A percentile compares a stretch with the other conserved stretches of the same genome.
Conservation (phyloP, 805 yeast species). For the Starmerella sp. region DNA sequence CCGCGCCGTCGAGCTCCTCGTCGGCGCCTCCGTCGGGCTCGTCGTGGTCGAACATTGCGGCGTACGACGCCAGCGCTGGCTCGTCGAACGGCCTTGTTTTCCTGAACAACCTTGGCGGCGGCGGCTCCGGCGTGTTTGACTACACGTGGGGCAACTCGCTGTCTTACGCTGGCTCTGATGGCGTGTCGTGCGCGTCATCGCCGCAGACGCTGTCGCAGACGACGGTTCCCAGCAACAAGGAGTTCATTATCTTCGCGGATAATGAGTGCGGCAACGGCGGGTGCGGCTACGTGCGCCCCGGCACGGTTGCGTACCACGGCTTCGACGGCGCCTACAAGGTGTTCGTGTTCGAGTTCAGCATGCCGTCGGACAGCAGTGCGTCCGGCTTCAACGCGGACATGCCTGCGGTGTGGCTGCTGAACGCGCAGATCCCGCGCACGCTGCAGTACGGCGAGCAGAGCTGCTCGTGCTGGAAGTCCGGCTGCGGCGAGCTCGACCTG, state of each 20-base stretch:
- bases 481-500: slow-evolving; percentile 96
- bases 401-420: slow-evolving; percentile 97
- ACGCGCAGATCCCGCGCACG: slow-evolving; percentile 94
- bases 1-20: slow-evolving; percentile 14
- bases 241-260: slow-evolving; percentile 68
- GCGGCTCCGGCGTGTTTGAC: slow-evolving; percentile 83
- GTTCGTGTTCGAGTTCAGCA: slow-evolving; percentile 83
- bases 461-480: slow-evolving; percentile 94
- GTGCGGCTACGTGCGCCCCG: slow-evolving; percentile 81
- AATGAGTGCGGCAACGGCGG: slow-evolving; percentile 32
- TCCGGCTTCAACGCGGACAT: slow-evolving; percentile 58
- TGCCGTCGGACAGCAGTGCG: slow-evolving; percentile 59
- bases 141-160: slow-evolving; percentile 82
- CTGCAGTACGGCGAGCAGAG: slow-evolving; percentile 73
- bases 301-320: slow-evolving; percentile 89
- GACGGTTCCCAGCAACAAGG: slow-evolving; percentile 59
- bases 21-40: slow-evolving; percentile 27
- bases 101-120: slow-evolving; percentile 73
- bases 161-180: slow-evolving; percentile 71
- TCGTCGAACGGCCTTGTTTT: slow-evolving; percentile 61
- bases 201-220: slow-evolving; percentile 60
- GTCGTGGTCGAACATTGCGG: slow-evolving; percentile 63
- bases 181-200: slow-evolving; percentile 56
- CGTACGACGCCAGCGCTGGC: slow-evolving; percentile 56
- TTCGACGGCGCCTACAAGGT: slow-evolving; percentile 76